Conservation (phyloP, 1,284 basidiomycete species). For the Cerioporus squamosus region DNA sequence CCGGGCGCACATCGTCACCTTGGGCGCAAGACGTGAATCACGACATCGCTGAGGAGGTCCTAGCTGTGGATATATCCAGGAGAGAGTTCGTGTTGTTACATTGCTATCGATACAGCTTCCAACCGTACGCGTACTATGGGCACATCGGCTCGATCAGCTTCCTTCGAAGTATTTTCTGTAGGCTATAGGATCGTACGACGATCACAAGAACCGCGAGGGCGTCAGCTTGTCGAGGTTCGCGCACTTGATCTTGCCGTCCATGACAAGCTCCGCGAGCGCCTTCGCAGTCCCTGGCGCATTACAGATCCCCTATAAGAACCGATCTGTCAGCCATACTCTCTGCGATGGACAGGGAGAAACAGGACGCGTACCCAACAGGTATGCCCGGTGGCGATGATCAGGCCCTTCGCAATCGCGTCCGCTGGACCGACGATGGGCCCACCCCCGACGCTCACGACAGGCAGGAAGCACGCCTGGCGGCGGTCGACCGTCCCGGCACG, state of each 20-base stretch:
- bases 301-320: conserved; percentile 59
- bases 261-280: conserved; percentile 58
- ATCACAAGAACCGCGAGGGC: conserved; percentile 24
- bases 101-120: too few relatives aligned
- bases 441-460: conserved; percentile 49
- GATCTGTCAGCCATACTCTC: neutral
- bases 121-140: too few relatives aligned
- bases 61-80: too few relatives aligned
- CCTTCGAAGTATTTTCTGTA: too few relatives aligned
- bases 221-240: conserved; percentile 51
- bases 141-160: too few relatives aligned
- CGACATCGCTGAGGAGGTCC: too few relatives aligned
- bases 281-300: conserved; percentile 74
- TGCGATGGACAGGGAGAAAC: neutral
- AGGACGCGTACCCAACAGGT: conserved; percentile 49
- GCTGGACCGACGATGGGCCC: conserved; percentile 70
- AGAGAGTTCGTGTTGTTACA: too few relatives aligned
- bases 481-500: conserved; percentile 51
- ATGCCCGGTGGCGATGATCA: conserved; percentile 70
- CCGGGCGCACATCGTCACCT: too few relatives aligned
- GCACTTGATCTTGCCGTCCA: conserved; percentile 58
- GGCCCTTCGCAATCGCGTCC: conserved; percentile 48
- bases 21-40: too few relatives aligned
- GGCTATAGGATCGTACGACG: neutral
- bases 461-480: conserved; percentile 74